phyloP scores from a whole-genome alignment of 306 rosid species.

The Sophora flavescens region DNA sequence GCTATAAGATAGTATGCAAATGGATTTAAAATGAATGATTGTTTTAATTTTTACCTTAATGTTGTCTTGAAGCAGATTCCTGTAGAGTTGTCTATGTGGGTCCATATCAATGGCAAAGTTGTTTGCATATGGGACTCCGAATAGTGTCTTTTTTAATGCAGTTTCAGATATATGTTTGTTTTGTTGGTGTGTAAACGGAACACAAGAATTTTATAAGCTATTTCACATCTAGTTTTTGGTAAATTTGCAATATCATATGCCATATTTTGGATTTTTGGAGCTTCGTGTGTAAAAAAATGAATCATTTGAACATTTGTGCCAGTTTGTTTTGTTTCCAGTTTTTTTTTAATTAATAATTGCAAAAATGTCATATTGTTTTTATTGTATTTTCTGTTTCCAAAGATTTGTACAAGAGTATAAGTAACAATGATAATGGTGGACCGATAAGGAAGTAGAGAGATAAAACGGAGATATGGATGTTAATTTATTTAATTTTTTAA shows the following conservation, averaged over 20 bases:
- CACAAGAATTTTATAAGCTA: constrained; percentile 7
- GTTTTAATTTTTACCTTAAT: neutral
- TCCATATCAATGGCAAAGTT: constrained; percentile 12
- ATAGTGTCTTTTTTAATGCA: neutral
- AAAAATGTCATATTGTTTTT: too few relatives aligned
- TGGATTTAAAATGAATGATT: neutral
- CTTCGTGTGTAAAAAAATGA: neutral
- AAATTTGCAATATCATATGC: neutral
- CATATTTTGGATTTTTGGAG: neutral
- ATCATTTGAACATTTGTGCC: neutral
- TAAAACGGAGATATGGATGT: neutral
- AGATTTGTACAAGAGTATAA: neutral
- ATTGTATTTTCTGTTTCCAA: too few relatives aligned
- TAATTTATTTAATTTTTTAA: neutral
- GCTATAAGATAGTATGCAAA: neutral
- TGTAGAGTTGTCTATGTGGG: neutral
- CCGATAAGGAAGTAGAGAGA: neutral
- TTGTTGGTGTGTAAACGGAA: neutral
- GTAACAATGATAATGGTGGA: neutral
- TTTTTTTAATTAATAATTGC: too few relatives aligned
- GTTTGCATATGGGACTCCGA: neutral
- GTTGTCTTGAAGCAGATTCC: neutral
- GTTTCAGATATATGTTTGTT: neutral
- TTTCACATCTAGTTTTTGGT: neutral
- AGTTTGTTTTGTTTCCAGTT: too few relatives aligned